phyloP scores from a whole-genome alignment of 2,329 filamentous ascomycete genomes.

The Stylonectria norvegica region DNA sequence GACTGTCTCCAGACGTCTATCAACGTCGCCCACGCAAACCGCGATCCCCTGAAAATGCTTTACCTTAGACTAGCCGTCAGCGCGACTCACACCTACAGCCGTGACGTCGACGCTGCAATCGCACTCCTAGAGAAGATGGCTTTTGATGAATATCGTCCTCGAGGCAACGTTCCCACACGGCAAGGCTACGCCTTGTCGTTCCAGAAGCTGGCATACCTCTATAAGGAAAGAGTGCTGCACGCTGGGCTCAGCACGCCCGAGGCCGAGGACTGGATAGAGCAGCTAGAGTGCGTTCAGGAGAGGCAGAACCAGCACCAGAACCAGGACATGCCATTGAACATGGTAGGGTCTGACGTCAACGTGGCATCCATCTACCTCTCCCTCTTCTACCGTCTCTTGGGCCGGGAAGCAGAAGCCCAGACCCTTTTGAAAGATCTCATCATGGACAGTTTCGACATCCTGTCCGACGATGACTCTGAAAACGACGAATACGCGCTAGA shows the following conservation, averaged over 20 bases:
- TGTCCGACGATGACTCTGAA: constrained; percentile 39
- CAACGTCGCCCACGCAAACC: constrained; percentile 30
- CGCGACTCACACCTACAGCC: constrained; percentile 33
- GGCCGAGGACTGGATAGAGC: constrained; percentile 31
- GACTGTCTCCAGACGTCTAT: constrained; percentile 32
- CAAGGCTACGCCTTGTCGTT: constrained; percentile 40
- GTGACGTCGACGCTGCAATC: constrained; percentile 34
- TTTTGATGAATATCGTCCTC: constrained; percentile 36
- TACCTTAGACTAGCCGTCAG: constrained; percentile 39
- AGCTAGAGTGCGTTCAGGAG: constrained; percentile 34
- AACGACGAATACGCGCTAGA: constrained; percentile 42
- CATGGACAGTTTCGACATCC: constrained; percentile 36
- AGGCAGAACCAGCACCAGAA: constrained; percentile 39
- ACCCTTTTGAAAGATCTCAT: constrained; percentile 33
- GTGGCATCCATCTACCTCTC: constrained; percentile 40
- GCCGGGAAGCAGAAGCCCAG: constrained; percentile 26
- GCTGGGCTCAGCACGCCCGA: constrained; percentile 25
- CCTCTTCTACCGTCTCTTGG: constrained; percentile 35
- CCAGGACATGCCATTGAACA: constrained; percentile 37
- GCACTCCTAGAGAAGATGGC: constrained; percentile 36
- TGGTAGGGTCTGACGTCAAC: constrained; percentile 42
- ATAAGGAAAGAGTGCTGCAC: constrained; percentile 34
- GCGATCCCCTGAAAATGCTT: constrained; percentile 35
- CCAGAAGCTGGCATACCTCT: constrained; percentile 37
- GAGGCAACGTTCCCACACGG: constrained; percentile 38